Evolutionary conservation across 768 basidiomycete species (phyloP).

Genomic region (Phaeolepiota aurea): DNA sequence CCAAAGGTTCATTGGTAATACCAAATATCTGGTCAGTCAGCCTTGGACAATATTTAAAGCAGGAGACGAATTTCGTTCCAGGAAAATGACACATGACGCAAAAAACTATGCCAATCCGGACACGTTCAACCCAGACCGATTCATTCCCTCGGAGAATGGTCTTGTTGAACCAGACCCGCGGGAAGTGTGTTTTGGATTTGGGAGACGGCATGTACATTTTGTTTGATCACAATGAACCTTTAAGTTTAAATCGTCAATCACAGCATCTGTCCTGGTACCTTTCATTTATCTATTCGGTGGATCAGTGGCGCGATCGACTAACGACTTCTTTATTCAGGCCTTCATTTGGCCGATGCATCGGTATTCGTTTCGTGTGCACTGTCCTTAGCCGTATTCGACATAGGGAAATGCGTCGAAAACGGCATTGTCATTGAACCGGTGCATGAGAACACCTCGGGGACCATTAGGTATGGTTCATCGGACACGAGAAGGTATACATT

Average conservation of each 20-base stretch:
- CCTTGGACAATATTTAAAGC: neutral
- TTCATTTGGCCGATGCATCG: constrained; percentile 46
- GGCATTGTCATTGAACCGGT: constrained; percentile 40
- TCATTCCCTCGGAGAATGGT: constrained; percentile 33
- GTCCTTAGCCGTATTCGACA: constrained; percentile 43
- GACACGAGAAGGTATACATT: constrained; percentile 1
- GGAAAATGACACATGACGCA: constrained; percentile 50
- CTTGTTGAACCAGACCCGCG: constrained; percentile 48
- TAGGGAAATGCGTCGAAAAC: constrained; percentile 37
- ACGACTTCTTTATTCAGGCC: constrained; percentile 21
- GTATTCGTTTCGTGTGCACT: constrained; percentile 45
- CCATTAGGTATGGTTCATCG: constrained; percentile 40
- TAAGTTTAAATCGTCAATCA: neutral
- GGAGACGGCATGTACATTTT: constrained; percentile 39
- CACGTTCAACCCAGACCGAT: constrained; percentile 54
- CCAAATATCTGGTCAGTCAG: constrained; percentile 38
- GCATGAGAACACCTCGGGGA: constrained; percentile 50
- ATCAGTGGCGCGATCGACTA: constrained; percentile 1
- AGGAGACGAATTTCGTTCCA: constrained; percentile 7
- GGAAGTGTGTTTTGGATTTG: constrained; percentile 61
- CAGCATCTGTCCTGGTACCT: constrained; percentile 42
- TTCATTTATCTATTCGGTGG: constrained; percentile 3
- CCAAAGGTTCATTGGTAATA: constrained; percentile 46
- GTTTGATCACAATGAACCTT: neutral
- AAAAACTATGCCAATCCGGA: constrained; percentile 44